Conservation (phyloP, 2,329 filamentous ascomycete species). For the Sporothrix inflata region DNA sequence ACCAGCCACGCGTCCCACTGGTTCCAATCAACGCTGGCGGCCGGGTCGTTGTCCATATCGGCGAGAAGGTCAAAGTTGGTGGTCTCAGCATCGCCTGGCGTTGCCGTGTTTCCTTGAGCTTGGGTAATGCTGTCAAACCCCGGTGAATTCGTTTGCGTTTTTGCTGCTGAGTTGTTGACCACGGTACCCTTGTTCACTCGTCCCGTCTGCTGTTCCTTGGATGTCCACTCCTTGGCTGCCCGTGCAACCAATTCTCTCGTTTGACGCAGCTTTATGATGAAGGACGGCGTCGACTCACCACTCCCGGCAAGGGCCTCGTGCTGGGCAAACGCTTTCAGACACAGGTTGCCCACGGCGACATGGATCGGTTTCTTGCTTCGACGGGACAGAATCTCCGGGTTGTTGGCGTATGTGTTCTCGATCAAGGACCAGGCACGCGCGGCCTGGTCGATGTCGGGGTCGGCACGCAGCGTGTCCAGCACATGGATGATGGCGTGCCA, state of each 20-base stretch:
- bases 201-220: not conserved
- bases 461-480: constrained; percentile 42
- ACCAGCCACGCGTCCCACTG: constrained; percentile 1
- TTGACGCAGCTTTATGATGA: not conserved
- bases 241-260: not conserved
- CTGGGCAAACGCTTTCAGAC: constrained; percentile 39
- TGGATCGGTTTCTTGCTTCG: constrained; percentile 38
- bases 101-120: too few species aligned
- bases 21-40: not conserved
- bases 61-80: not conserved
- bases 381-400: constrained; percentile 35
- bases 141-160: not conserved
- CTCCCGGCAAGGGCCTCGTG: not conserved
- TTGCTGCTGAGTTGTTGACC: not conserved
- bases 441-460: constrained; percentile 39
- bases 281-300: not conserved
- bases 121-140: too few species aligned
- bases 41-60: not conserved
- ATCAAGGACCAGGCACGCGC: constrained; percentile 43
- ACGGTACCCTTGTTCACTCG: not conserved
- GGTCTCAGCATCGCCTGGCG: not conserved
- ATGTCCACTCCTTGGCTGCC: not conserved
- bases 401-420: constrained; percentile 42
- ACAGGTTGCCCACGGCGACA: constrained; percentile 42
- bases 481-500: constrained; percentile 45